Percentiles rank a stretch among this genome's conserved stretches.
Evolutionary conservation across 129 eudicot species (phyloP).

Genomic region (Kitagawia praeruptora): DNA sequence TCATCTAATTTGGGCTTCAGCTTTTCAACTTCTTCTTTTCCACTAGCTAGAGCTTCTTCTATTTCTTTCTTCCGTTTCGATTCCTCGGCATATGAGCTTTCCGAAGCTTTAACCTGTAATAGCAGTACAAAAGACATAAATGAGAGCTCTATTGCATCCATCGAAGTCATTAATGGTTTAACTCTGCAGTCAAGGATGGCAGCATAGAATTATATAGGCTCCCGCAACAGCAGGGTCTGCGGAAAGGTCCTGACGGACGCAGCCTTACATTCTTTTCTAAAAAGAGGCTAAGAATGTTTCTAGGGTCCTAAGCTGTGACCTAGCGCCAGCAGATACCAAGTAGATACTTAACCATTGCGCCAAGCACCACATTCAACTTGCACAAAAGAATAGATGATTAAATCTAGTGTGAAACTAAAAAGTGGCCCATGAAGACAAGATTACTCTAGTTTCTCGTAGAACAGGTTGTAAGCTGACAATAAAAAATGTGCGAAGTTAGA

Average conservation of each 20-base stretch:
- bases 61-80: slow-evolving; percentile 37
- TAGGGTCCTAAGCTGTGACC: background rate
- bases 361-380: background rate
- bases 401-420: background rate
- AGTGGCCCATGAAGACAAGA: background rate
- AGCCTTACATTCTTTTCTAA: background rate
- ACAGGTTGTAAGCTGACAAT: background rate
- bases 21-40: slow-evolving; percentile 38
- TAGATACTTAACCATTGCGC: background rate
- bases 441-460: background rate
- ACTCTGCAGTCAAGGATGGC: background rate
- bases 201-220: background rate
- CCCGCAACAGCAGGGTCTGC: background rate
- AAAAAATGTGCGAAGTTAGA: background rate
- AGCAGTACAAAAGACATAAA: background rate
- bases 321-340: background rate
- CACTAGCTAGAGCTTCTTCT: slow-evolving; percentile 47
- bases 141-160: background rate
- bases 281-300: background rate
- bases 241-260: background rate
- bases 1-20: slow-evolving; percentile 37
- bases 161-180: background rate
- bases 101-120: slow-evolving; percentile 48
- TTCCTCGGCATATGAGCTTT: slow-evolving; percentile 42
- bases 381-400: background rate